These are phyloP conservation scores for Geosmithia morbida DNA, from an alignment of 2,329 filamentous ascomycete genomes.

Conservation along the genomic window DNA sequence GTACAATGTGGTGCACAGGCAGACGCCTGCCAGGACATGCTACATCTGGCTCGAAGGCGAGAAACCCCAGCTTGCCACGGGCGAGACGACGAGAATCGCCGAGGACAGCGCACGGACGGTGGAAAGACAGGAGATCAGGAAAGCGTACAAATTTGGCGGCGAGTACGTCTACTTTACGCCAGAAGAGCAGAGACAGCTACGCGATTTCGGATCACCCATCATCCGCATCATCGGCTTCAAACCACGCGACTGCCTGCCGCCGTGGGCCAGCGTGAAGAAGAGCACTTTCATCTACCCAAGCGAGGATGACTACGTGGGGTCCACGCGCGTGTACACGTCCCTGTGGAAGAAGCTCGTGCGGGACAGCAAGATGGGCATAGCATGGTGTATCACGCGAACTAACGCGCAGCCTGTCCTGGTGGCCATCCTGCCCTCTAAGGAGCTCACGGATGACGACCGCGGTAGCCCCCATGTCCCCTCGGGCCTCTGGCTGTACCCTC, in stretches of 20 bases:
- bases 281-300: conserved; percentile 90
- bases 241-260: conserved; percentile 54
- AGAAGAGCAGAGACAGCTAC: conserved; percentile 68
- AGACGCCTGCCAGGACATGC: conserved; percentile 66
- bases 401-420: conserved; percentile 71
- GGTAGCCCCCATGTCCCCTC: conserved; percentile 61
- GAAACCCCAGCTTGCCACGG: conserved; percentile 62
- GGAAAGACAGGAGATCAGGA: conserved; percentile 69
- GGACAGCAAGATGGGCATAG: conserved; percentile 68
- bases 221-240: conserved; percentile 95
- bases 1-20: conserved; percentile 76
- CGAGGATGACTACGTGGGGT: conserved; percentile 80
- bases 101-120: conserved; percentile 66
- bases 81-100: conserved; percentile 60
- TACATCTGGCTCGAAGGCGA: conserved; percentile 87
- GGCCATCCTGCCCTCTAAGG: conserved; percentile 65
- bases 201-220: conserved; percentile 66
- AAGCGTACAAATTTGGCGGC: conserved; percentile 92
- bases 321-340: conserved; percentile 82
- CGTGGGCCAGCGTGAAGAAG: conserved; percentile 77
- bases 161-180: conserved; percentile 75
- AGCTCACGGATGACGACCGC: conserved; percentile 47
- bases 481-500: conserved; percentile 75
- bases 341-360: conserved; percentile 75
- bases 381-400: conserved; percentile 75